Evolutionary conservation across 2,329 filamentous ascomycete species (phyloP), one percentile per base, ranked within the genome.

Genomic region (Polytolypa hystricis): DNA sequence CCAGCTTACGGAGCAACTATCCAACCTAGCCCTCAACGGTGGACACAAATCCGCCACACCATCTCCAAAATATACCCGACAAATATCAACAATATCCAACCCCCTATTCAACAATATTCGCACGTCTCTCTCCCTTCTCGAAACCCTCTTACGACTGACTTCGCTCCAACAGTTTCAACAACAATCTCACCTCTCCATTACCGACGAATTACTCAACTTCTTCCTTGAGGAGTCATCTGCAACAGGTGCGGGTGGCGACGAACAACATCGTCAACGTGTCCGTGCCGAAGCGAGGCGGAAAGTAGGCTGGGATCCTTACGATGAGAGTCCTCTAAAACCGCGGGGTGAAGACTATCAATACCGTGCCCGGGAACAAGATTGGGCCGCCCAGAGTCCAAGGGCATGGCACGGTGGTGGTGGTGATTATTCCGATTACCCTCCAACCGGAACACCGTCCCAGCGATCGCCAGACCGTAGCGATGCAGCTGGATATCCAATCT

Each of bases 121-220:
- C 37, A 79, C 77, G 1, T 81, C 76, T 0, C 66, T 84, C 4
- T 94, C 87, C 1, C 73, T 94, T 6, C 73, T 95, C 37, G 87
- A 95, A 58, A 91, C 89, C 67, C 68, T 94, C 20, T 74, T 94
- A 31, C 84, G 89, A 28, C 71, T 95, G 31, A 79, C 82, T 4
- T 84, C 85, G 15, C 73, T 94, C 10, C 87, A 94, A 54, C 85
- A 94, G 63, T 93, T 91, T 57, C 83, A 93, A 54, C 87, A 95
- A 65, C 73, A 77, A 27, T 86, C 84, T 0, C 86, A 94, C 50
- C 71, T 94, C n/a, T 75, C 84, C 5, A 91, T 93, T 42, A 83
- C 83, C 1, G 87, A 95, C 54, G 84, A 94, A 49, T 75, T 94
- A 2, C 67, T 94, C 27, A 85, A 81, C 35, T 93, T 93, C 63